Percentiles rank a stretch among this genome's conserved stretches.
Evolutionary conservation across 2,329 filamentous ascomycete species (phyloP).

Genomic region (Colletotrichum sp.): DNA sequence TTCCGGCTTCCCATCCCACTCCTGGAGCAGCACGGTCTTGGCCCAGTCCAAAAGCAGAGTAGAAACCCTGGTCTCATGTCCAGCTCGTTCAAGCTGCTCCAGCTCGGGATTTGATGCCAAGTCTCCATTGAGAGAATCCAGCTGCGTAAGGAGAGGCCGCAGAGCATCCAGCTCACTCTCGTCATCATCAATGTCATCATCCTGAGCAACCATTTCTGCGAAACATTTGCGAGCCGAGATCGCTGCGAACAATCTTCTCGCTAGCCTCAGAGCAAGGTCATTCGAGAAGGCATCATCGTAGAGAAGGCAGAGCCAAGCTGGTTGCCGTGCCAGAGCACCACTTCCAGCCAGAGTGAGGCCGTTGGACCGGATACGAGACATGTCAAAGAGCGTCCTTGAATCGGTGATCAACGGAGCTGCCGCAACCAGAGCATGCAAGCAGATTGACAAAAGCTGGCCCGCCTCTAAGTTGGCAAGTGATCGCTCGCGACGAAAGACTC

Average conservation of each 20-base stretch:
- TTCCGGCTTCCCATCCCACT: conserved; percentile 79
- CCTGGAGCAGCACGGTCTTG: conserved; percentile 73
- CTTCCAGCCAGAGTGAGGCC: conserved; percentile 54
- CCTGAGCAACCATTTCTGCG: conserved; percentile 44
- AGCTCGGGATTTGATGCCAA: conserved; percentile 52
- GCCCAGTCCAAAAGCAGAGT: conserved; percentile 72
- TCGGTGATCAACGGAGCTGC: conserved; percentile 56
- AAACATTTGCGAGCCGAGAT: conserved; percentile 58
- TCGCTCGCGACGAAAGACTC: conserved; percentile 37
- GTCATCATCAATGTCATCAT: conserved; percentile 35
- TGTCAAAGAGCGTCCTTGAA: conserved; percentile 55
- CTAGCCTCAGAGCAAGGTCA: conserved; percentile 62
- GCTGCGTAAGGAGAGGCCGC: conserved; percentile 53
- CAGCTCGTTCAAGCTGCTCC: conserved; percentile 50
- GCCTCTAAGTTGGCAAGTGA: conserved; percentile 53
- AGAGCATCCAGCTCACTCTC: conserved; percentile 46
- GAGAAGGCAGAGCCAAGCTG: conserved; percentile 55
- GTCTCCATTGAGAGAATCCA: conserved; percentile 55
- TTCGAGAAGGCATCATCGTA: conserved; percentile 69
- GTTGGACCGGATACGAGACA: conserved; percentile 64
- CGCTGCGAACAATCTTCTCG: conserved; percentile 61
- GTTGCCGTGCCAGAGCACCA: conserved; percentile 49
- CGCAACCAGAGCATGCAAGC: conserved; percentile 66
- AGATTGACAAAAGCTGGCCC: conserved; percentile 60
- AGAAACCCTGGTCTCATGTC: conserved; percentile 62